phyloP scores from a whole-genome alignment of 305 asterid species.

The Vinca major region DNA sequence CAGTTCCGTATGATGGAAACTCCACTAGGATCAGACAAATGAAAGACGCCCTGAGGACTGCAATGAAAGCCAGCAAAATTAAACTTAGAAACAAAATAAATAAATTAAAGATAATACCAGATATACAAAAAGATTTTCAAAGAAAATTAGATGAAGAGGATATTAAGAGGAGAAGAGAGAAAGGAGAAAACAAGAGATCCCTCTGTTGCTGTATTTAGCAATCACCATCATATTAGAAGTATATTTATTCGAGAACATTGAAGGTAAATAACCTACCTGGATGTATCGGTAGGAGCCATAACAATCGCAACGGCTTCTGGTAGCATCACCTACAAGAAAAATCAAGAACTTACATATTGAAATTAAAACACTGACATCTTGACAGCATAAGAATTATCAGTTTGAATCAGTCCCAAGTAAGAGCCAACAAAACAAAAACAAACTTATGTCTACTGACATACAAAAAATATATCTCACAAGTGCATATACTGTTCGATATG shows the following conservation, averaged over 20 bases:
- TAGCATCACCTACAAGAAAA: conserved; percentile 67
- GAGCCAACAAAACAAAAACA: too few species aligned
- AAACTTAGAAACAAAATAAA: background rate
- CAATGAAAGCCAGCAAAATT: conserved; percentile 3
- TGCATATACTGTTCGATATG: background rate
- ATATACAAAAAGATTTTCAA: background rate
- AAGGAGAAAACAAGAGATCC: background rate
- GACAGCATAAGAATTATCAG: too few species aligned
- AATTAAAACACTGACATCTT: too few species aligned
- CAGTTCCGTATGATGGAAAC: conserved; percentile 64
- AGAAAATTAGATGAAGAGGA: background rate
- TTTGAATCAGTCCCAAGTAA: too few species aligned
- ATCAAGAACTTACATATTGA: background rate
- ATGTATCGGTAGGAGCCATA: conserved; percentile 90
- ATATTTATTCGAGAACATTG: background rate
- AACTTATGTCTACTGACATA: too few species aligned
- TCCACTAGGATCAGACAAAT: conserved; percentile 88
- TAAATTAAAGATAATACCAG: background rate
- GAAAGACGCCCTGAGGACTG: conserved; percentile 96
- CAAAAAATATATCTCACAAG: background rate
- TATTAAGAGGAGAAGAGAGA: background rate
- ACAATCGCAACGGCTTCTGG: conserved; percentile 96
- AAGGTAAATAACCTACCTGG: conserved; percentile 21
- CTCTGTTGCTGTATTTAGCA: background rate
- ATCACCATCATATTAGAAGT: background rate